These are phyloP conservation scores for Globisporangium paroecandrum DNA, from an alignment of 352 stramenopile genomes.

Conservation along the genomic window DNA sequence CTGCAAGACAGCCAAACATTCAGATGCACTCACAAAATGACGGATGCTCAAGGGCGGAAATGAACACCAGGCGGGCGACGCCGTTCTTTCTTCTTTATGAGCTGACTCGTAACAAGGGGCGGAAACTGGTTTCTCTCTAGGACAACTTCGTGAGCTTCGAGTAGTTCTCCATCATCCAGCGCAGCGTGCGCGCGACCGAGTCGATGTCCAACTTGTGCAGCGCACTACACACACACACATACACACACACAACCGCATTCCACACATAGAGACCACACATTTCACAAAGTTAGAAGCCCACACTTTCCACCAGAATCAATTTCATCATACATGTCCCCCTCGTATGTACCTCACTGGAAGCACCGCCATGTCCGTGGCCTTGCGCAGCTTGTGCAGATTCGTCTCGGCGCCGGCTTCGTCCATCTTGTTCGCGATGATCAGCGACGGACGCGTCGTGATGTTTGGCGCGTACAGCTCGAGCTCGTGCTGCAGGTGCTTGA, in stretches of 20 bases:
- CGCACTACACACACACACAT: constrained; percentile 38
- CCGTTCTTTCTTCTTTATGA: neutral
- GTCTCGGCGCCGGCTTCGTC: constrained; percentile 76
- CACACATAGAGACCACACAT: neutral
- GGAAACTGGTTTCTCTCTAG: constrained; percentile 24
- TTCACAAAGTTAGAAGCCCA: neutral
- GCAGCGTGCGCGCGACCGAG: constrained; percentile 64
- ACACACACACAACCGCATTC: neutral
- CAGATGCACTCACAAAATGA: neutral
- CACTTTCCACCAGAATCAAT: neutral
- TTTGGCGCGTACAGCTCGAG: constrained; percentile 84
- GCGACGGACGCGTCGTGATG: constrained; percentile 79
- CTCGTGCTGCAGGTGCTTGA: constrained; percentile 76
- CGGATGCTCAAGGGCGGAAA: neutral
- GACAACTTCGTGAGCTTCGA: constrained; percentile 50
- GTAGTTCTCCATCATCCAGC: constrained; percentile 69
- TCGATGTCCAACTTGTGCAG: constrained; percentile 88
- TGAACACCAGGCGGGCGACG: neutral
- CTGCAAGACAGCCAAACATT: neutral
- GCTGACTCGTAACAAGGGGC: neutral
- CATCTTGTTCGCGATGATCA: constrained; percentile 91
- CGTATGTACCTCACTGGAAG: constrained; percentile 69
- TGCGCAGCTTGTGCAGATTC: constrained; percentile 69
- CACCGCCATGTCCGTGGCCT: constrained; percentile 69
- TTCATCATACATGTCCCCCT: neutral